Percentiles rank a stretch among this genome's conserved stretches.
Evolutionary conservation across 176 grass and related monocot species (phyloP).

Genomic region (Avena insularis): DNA sequence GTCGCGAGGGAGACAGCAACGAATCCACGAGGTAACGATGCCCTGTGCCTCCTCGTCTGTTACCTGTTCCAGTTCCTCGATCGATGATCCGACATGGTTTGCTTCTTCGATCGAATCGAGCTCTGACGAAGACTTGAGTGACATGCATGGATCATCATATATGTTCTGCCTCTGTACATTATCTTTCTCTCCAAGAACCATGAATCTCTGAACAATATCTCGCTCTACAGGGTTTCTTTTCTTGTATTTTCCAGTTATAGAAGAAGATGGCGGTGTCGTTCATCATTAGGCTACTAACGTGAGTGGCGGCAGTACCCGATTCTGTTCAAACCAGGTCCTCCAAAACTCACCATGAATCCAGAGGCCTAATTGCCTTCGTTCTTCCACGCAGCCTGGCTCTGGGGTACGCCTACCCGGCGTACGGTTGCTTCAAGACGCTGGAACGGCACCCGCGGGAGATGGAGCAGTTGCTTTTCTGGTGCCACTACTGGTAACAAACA

Average conservation of each 20-base stretch:
- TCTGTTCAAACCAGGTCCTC: not conserved
- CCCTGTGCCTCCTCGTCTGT: too few species aligned
- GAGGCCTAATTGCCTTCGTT: not conserved
- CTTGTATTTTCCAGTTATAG: not conserved
- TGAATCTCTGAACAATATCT: not conserved
- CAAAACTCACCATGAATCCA: not conserved
- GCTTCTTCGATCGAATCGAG: not conserved
- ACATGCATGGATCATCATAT: not conserved
- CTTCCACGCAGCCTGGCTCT: slow-evolving; percentile 50
- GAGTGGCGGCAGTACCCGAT: slow-evolving; percentile 11
- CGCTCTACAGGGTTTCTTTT: not conserved
- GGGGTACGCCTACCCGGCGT: slow-evolving; percentile 77
- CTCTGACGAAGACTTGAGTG: not conserved
- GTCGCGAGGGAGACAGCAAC: not conserved
- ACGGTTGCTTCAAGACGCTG: slow-evolving; percentile 83
- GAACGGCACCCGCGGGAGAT: slow-evolving; percentile 52
- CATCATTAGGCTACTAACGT: slow-evolving; percentile 68
- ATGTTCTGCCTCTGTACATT: not conserved
- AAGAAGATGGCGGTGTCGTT: slow-evolving; percentile 77
- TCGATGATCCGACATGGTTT: not conserved
- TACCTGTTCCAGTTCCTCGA: too few species aligned
- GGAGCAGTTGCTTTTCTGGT: slow-evolving; percentile 80
- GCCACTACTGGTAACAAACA: slow-evolving; percentile 68
- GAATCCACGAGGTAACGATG: not conserved
- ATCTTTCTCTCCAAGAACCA: not conserved